Base-by-base conservation (phyloP, 352 stramenopile genomes). In the Pythium aristosporum region DNA sequence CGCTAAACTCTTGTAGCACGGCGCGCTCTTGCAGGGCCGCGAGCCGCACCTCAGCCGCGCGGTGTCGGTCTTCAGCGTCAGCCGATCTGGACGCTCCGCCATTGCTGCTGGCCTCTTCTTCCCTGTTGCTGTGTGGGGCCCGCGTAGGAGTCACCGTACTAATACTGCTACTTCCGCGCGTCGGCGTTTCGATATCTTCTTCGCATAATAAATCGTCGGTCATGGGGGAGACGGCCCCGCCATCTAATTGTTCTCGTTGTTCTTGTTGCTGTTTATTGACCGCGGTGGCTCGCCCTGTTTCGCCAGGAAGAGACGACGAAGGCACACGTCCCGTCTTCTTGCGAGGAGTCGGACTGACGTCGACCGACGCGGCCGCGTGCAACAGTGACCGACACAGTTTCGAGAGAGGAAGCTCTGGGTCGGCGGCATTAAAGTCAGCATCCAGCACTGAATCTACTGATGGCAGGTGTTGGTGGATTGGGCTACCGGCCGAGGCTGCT, bases 1-100 rank as follows among this genome's bases (percentile, higher is more conserved):
- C 81, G 54, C 77, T 91, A 52, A 92, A 79, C 57, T 94, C 85
- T 57, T 94, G 82, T 21, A 94, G 75, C 47, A 94, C 83, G 0
- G 80, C 85, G 30, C 82, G 80, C 62, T 94, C 85, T 68, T 94
- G 85, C 50, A 83, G 68, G 13, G 66, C 74, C 49, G 65, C 70
- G 11, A 80, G 55, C 52, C 47, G 55, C n/a, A 53, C 16, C 5
- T 63, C 20, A 8, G 16, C 13, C 7, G 44, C 57, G 15, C 44
- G 46, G 21, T n/a, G 46, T 5, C 30, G 57, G 46, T 55, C 43
- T 16, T 54, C 44, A 65, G 34, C 23, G 16, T 57, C 57, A 12
- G 34, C 18, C 13, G 57, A 39, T n/a, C 39, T 48, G 21, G 6
- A 46, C 16, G 25, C 25, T 28, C 25, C 25, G 4, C 39, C 39